Evolutionary conservation across 495 filamentous ascomycete species (phyloP).

Genomic region (Penicillium cataractarum): DNA sequence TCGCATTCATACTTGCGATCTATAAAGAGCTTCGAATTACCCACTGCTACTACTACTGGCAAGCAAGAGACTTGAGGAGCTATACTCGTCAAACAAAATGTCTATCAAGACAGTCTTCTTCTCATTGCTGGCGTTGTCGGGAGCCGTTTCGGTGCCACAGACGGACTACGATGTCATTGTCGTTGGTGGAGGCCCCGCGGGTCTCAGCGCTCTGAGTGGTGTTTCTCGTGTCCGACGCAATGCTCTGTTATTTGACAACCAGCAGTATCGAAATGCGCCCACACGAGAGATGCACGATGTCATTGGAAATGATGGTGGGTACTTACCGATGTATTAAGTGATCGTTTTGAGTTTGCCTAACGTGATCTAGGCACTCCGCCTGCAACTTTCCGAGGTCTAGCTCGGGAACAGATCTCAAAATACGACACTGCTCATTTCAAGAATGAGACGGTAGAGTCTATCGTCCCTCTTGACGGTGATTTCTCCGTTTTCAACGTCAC

Average conservation of each 20-base stretch:
- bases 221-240: slow-evolving; percentile 56
- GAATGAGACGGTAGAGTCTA: slow-evolving; percentile 53
- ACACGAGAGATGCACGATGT: slow-evolving; percentile 62
- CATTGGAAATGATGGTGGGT: slow-evolving; percentile 57
- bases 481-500: slow-evolving; percentile 50
- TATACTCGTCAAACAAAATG: background rate
- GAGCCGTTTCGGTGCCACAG: slow-evolving; percentile 23
- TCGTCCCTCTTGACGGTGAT: slow-evolving; percentile 35
- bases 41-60: background rate
- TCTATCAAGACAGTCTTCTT: background rate
- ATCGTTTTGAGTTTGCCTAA: background rate
- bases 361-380: slow-evolving; percentile 49
- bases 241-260: slow-evolving; percentile 57
- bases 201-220: slow-evolving; percentile 54
- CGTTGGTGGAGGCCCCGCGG: slow-evolving; percentile 39
- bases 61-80: background rate
- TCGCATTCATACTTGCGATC: background rate
- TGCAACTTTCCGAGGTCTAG: slow-evolving; percentile 52
- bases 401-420: slow-evolving; percentile 53
- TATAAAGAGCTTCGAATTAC: background rate
- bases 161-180: slow-evolving; percentile 41
- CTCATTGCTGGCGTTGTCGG: background rate
- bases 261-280: slow-evolving; percentile 57
- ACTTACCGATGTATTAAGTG: too few species aligned
- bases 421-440: slow-evolving; percentile 50